Conservation (phyloP, 768 basidiomycete species). For the Royoungia palumana region DNA sequence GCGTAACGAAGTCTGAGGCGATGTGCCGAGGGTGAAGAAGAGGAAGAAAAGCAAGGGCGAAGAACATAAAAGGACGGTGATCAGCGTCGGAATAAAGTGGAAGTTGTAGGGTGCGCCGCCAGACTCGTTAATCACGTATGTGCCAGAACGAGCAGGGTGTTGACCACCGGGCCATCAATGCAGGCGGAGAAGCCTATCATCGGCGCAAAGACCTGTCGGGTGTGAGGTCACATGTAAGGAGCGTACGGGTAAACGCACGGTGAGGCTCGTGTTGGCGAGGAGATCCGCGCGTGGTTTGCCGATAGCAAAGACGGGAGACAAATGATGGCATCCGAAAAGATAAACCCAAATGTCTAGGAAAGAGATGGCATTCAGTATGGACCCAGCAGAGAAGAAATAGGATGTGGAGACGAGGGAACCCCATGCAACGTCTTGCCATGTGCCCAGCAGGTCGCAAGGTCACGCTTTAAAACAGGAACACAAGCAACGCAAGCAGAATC, state of each 20-base stretch:
- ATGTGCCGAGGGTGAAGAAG: too few species aligned
- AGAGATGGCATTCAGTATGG: not conserved
- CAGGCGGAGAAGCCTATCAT: constrained; percentile 96
- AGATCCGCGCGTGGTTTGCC: constrained; percentile 96
- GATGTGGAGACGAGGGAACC: constrained; percentile 81
- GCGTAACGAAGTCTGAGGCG: too few species aligned
- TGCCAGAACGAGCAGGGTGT: constrained; percentile 86
- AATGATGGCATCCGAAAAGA: constrained; percentile 96
- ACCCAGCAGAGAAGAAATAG: not conserved
- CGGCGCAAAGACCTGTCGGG: constrained; percentile 68
- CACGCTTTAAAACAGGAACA: constrained; percentile 56
- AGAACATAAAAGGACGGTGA: too few species aligned
- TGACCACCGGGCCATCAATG: constrained; percentile 91
- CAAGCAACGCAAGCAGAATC: constrained; percentile 52
- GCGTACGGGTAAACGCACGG: constrained; percentile 44
- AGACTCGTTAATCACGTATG: constrained; percentile 72
- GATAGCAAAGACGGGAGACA: constrained; percentile 92
- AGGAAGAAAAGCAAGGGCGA: too few species aligned
- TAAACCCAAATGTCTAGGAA: constrained; percentile 80
- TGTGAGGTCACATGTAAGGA: not conserved
- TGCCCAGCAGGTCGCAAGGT: constrained; percentile 56
- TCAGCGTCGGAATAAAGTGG: constrained; percentile 75
- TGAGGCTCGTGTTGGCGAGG: constrained; percentile 95
- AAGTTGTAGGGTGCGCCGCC: constrained; percentile 58
- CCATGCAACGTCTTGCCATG: constrained; percentile 80